Conservation (phyloP, 345 rosid genomes). For the Triadica sebifera region DNA sequence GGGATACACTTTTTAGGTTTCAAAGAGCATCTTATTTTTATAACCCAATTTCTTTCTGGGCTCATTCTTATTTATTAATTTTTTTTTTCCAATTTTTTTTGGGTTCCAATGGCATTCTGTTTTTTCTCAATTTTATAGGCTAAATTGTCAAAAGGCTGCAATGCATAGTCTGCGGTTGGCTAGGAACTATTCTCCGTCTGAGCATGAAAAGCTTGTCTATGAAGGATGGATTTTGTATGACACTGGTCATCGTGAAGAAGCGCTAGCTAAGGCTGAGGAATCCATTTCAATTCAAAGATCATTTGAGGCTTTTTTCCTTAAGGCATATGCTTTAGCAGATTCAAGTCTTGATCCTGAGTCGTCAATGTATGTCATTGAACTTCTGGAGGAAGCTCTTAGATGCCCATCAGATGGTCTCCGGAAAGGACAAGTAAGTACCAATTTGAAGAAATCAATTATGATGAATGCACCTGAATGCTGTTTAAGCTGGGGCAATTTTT, state of each 20-base stretch:
- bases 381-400: conserved; percentile 81
- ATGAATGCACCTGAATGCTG: background rate
- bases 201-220: conserved; percentile 85
- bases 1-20: background rate
- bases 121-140: conserved; percentile 40
- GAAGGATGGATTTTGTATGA: conserved; percentile 94
- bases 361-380: conserved; percentile 59
- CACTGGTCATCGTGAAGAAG: conserved; percentile 90
- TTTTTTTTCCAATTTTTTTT: background rate
- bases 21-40: background rate
- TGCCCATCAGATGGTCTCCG: conserved; percentile 97
- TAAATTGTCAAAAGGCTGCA: conserved; percentile 89
- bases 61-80: background rate
- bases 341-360: conserved; percentile 60
- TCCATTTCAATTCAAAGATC: conserved; percentile 83
- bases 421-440: conserved; percentile 77
- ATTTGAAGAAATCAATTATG: background rate
- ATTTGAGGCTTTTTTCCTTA: conserved; percentile 91
- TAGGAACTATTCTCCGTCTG: conserved; percentile 69
- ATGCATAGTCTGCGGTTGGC: conserved; percentile 83
- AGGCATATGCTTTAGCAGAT: conserved; percentile 83
- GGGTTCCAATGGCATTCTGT: background rate
- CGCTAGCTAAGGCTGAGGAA: conserved; percentile 83
- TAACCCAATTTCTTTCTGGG: background rate
- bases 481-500: conserved; percentile 5